Conservation (phyloP, 2,329 filamentous ascomycete genomes). For the Apiospora phragmitis region DNA sequence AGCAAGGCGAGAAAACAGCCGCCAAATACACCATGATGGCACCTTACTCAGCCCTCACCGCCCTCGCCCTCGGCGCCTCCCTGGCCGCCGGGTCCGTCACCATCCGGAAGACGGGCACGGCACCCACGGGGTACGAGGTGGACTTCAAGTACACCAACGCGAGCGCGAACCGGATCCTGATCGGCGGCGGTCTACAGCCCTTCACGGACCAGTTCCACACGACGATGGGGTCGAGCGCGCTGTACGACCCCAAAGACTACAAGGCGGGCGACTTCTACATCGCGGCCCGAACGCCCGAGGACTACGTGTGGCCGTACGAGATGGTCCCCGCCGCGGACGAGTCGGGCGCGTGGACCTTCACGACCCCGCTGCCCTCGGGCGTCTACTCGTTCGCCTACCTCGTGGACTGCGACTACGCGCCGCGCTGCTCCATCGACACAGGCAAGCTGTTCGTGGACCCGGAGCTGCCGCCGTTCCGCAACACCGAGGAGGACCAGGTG, state of each 20-base stretch:
- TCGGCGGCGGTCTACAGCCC: constrained; percentile 26
- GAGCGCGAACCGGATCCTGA: constrained; percentile 12
- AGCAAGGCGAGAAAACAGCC: not conserved
- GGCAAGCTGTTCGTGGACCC: constrained; percentile 32
- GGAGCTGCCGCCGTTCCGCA: constrained; percentile 27
- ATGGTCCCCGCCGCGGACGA: constrained; percentile 22
- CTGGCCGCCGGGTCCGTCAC: constrained; percentile 10
- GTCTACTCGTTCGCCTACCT: constrained; percentile 27
- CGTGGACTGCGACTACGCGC: constrained; percentile 27
- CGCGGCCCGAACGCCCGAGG: constrained; percentile 15
- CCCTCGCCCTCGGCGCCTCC: not conserved
- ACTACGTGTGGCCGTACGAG: constrained; percentile 28
- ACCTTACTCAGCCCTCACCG: not conserved
- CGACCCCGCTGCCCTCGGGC: constrained; percentile 28
- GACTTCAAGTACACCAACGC: constrained; percentile 13
- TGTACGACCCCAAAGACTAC: constrained; percentile 29
- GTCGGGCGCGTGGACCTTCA: constrained; percentile 27
- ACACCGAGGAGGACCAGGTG: constrained; percentile 28
- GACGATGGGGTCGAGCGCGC: constrained; percentile 20
- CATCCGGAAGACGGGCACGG: constrained; percentile 11
- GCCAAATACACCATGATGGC: not conserved
- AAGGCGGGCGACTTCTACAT: constrained; percentile 30
- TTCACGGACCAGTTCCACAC: constrained; percentile 31
- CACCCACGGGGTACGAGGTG: constrained; percentile 13
- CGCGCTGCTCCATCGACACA: constrained; percentile 27